phyloP scores from a whole-genome alignment of 345 rosid species.

The Murraya paniculata region DNA sequence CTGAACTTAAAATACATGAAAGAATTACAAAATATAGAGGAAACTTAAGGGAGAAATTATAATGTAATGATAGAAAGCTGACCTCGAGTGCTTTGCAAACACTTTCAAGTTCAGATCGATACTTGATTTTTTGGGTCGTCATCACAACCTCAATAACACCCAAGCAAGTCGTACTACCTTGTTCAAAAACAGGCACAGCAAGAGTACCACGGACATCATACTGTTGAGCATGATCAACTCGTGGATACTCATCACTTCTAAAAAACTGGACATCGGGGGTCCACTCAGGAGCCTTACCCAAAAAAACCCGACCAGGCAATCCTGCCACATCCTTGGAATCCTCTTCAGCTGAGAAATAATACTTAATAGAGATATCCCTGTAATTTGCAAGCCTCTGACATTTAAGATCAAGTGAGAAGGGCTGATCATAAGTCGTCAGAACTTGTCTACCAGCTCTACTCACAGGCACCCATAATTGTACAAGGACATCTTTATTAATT shows the following conservation, averaged over 20 bases:
- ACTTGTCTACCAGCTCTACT: conserved; percentile 61
- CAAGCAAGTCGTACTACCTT: conserved; percentile 73
- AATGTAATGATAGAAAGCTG: conserved; percentile 19
- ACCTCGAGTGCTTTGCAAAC: conserved; percentile 94
- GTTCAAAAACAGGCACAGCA: conserved; percentile 92
- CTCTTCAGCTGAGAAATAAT: conserved; percentile 74
- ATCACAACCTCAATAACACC: conserved; percentile 92
- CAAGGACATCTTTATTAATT: conserved; percentile 62
- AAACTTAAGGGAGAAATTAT: conserved; percentile 3
- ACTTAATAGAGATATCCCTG: conserved; percentile 68
- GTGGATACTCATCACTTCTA: conserved; percentile 75
- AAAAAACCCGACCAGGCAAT: conserved; percentile 81
- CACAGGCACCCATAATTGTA: conserved; percentile 90
- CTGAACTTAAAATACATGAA: conserved; percentile 1
- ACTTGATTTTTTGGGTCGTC: conserved; percentile 64
- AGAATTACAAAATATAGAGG: background rate
- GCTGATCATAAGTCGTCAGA: conserved; percentile 65
- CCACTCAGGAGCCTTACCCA: conserved; percentile 90
- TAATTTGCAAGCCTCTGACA: conserved; percentile 66
- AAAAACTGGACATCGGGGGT: conserved; percentile 93
- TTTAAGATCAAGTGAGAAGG: conserved; percentile 56
- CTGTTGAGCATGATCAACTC: conserved; percentile 71
- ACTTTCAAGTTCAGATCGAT: conserved; percentile 70
- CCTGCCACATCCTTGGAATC: conserved; percentile 63
- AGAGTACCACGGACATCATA: conserved; percentile 77